phyloP scores from a whole-genome alignment of 2,329 filamentous ascomycete species.

The Trichophyton mentagrophytes region DNA sequence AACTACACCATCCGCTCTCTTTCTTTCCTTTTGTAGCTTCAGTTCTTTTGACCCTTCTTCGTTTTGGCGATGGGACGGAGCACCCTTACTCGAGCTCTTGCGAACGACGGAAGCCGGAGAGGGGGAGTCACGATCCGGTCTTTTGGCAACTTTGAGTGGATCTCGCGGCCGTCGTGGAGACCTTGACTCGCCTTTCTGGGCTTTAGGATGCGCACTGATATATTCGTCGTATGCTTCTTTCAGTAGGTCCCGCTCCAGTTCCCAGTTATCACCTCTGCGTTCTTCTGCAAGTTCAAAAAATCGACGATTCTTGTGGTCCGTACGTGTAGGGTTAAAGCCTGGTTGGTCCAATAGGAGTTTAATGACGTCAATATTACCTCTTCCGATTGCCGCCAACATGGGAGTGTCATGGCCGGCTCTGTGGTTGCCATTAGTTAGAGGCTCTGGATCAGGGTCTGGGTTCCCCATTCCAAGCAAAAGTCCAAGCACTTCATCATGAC shows the following conservation, averaged over 20 bases:
- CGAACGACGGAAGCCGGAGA: slow-evolving; percentile 25
- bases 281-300: slow-evolving; percentile 81
- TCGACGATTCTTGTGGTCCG: slow-evolving; percentile 58
- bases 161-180: slow-evolving; percentile 31
- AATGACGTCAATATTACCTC: slow-evolving; percentile 73
- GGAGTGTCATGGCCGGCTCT: slow-evolving; percentile 70
- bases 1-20: slow-evolving; percentile 17
- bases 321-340: slow-evolving; percentile 69
- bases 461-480: slow-evolving; percentile 58
- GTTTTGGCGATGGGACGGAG: slow-evolving; percentile 18
- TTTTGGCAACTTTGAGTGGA: slow-evolving; percentile 28
- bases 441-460: slow-evolving; percentile 55
- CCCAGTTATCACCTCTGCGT: slow-evolving; percentile 75
- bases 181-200: slow-evolving; percentile 22
- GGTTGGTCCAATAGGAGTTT: slow-evolving; percentile 64
- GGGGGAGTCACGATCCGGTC: slow-evolving; percentile 23
- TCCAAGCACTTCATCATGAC: slow-evolving; percentile 77
- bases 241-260: slow-evolving; percentile 70
- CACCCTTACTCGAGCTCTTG: slow-evolving; percentile 23
- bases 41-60: slow-evolving; percentile 14
- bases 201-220: slow-evolving; percentile 17
- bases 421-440: slow-evolving; percentile 41
- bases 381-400: slow-evolving; percentile 86
- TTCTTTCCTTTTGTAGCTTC: slow-evolving; percentile 13
- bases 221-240: slow-evolving; percentile 47